phyloP scores from a whole-genome alignment of 2,329 filamentous ascomycete genomes.

The Cladosporium sp. region DNA sequence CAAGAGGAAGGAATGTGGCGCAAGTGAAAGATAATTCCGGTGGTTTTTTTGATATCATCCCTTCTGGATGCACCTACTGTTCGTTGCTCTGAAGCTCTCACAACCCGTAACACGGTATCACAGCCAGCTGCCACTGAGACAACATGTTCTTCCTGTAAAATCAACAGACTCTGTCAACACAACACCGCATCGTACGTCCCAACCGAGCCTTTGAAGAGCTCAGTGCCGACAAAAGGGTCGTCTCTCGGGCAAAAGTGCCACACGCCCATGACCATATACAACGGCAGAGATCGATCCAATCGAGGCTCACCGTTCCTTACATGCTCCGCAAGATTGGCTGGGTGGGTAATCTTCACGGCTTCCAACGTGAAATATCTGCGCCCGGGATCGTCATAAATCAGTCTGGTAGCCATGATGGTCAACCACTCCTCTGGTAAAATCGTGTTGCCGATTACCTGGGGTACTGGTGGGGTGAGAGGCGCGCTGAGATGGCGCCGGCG shows the following conservation, averaged over 20 bases:
- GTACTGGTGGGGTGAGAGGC: background rate
- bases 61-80: too few species aligned
- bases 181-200: too few species aligned
- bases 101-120: too few species aligned
- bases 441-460: background rate
- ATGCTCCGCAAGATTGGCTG: background rate
- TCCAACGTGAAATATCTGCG: background rate
- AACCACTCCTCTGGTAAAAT: slow-evolving; percentile 1
- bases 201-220: background rate
- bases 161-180: too few species aligned
- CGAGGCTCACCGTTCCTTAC: background rate
- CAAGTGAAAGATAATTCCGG: too few species aligned
- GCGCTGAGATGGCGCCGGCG: background rate
- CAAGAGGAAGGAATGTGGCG: too few species aligned
- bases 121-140: too few species aligned
- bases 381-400: background rate
- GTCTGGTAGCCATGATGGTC: background rate
- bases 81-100: too few species aligned
- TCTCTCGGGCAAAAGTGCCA: background rate
- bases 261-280: background rate
- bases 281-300: background rate
- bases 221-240: background rate
- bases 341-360: background rate
- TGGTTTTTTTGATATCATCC: too few species aligned
- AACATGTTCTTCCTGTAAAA: too few species aligned